Evolutionary conservation across 2,329 filamentous ascomycete species (phyloP).

Genomic region (Aspergillus sojae): DNA sequence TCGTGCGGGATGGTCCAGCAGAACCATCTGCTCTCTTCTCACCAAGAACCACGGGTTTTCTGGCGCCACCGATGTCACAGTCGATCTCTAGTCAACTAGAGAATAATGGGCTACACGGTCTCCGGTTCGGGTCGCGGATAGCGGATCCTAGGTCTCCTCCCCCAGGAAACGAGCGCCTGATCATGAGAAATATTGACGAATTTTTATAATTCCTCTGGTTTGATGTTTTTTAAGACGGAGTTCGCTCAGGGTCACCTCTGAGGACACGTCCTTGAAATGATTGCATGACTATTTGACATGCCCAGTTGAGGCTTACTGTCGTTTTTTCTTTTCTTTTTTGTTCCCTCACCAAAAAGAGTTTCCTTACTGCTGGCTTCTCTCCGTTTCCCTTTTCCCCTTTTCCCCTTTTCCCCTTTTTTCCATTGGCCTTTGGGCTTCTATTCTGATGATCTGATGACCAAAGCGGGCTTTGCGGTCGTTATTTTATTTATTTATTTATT

Average conservation of each 20-base stretch:
- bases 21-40: constrained; percentile 45
- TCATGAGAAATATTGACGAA: constrained; percentile 51
- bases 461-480: constrained; percentile 47
- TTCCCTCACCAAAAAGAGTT: neutral
- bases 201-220: constrained; percentile 39
- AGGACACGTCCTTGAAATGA: constrained; percentile 29
- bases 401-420: neutral
- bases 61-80: constrained; percentile 39
- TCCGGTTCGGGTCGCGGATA: constrained; percentile 24
- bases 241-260: constrained; percentile 3
- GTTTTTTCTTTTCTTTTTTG: constrained; percentile 10
- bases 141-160: constrained; percentile 46
- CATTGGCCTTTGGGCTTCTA: constrained; percentile 7
- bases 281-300: constrained; percentile 29
- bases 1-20: constrained; percentile 41
- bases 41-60: constrained; percentile 47
- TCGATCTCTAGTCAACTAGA: constrained; percentile 34
- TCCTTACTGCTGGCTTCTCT: constrained; percentile 3
- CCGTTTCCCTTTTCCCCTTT: constrained; percentile 16
- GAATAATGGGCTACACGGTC: constrained; percentile 13
- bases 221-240: constrained; percentile 14
- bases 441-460: constrained; percentile 41
- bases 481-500: neutral
- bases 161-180: constrained; percentile 40
- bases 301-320: constrained; percentile 23